A percentile compares a stretch with the other conserved stretches of the same genome.
These are phyloP conservation scores for Phytomonas francai DNA, from an alignment of 208 protist genomes.

Conservation along the genomic window DNA sequence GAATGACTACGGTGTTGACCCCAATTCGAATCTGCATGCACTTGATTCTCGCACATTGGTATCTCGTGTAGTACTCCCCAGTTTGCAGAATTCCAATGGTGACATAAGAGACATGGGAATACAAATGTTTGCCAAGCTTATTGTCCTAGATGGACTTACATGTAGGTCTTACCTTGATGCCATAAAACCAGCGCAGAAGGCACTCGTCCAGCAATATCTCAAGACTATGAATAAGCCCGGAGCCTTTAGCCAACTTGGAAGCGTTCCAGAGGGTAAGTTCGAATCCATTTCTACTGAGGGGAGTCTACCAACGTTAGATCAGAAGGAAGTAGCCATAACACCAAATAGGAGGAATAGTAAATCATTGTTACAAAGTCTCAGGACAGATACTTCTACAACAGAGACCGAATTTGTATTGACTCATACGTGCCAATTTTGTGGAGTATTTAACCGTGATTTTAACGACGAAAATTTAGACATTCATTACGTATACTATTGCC, in stretches of 20 bases:
- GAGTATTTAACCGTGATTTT: slow-evolving; percentile 60
- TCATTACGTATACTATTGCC: slow-evolving; percentile 82
- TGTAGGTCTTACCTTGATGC: slow-evolving; percentile 25
- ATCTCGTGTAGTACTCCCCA: slow-evolving; percentile 46
- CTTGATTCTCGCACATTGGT: slow-evolving; percentile 49
- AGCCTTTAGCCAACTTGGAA: not conserved
- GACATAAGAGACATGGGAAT: slow-evolving; percentile 72
- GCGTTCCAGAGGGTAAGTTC: not conserved
- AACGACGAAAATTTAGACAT: slow-evolving; percentile 67
- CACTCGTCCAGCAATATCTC: slow-evolving; percentile 66
- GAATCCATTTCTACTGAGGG: not conserved
- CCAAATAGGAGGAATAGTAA: not conserved
- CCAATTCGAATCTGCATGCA: slow-evolving; percentile 14
- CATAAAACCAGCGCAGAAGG: slow-evolving; percentile 71
- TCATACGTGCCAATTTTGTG: slow-evolving; percentile 86
- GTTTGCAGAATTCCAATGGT: slow-evolving; percentile 64
- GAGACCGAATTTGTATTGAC: slow-evolving; percentile 22
- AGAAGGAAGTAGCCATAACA: not conserved
- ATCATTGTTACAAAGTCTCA: not conserved
- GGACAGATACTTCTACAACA: not conserved
- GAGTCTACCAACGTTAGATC: not conserved
- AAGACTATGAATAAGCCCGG: slow-evolving; percentile 7
- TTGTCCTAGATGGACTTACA: slow-evolving; percentile 23
- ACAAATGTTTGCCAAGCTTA: slow-evolving; percentile 61
- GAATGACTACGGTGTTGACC: slow-evolving; percentile 51